Base-by-base conservation (phyloP, 169 alveolate genomes). In the Cryptosporidium xiaoi region DNA sequence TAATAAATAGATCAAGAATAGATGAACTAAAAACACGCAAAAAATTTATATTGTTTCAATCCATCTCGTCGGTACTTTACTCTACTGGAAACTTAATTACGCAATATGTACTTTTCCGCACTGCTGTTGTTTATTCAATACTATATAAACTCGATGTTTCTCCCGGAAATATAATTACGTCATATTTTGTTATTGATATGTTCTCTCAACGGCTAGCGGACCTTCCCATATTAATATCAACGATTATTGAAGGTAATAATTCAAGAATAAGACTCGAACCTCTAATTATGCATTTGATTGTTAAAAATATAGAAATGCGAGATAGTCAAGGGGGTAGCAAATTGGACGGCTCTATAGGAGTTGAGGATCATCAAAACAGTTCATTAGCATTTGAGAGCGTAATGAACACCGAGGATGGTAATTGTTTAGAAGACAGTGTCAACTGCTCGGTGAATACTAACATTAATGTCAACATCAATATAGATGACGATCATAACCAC, bases 41-140 rank as follows among this genome's bases (percentile, higher is more conserved):
- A 77, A 44, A 53, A 33, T 77, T 60, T 60, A 33, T 77, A 18
- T 1, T 62, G 0, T 77, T 77, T 40, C 87, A 77, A n/a, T 77
- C 87, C 3, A 60, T 77, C 27, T 77, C 87, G 10, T 77, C 87
- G 10, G 87, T 77, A 29, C 27, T 77, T 18, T 77, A 77, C 65
- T 77, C 87, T 2, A 77, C 71, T 27, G 71, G 51, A 16, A 77
- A 77, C 48, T 18, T 77, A 56, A 77, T 77, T 44, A 77, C 87
- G 15, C 87, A 77, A 16, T 77, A 77, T 20, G 64, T 60, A 1
- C 27, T 77, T 4, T 62, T 77, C 60, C 58, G 51, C 36, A 77
- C 87, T 18, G 48, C 64, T 13, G 29, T 77, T n/a, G 64, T 62
- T 18, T 56, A 33, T 36, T 77, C 87, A 18, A 56, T 60, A 1